A percentile compares a stretch with the other conserved stretches of the same genome.
Conservation (phyloP, 208 protist genomes). For the Leishmania mexicana region DNA sequence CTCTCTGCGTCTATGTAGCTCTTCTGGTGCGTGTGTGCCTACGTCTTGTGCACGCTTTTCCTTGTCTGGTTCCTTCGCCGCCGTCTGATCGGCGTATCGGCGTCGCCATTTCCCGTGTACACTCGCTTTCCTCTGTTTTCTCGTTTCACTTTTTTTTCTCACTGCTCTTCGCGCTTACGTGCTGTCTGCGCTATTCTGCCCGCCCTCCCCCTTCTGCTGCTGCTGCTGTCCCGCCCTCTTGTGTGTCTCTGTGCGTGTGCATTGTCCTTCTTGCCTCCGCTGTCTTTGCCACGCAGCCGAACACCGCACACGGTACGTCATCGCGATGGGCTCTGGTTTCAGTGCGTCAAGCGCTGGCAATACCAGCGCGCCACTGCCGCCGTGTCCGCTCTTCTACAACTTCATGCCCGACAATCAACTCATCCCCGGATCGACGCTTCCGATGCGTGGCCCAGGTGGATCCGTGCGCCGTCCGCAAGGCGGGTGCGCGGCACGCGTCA, state of each 20-base stretch:
- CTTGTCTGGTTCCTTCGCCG: background rate
- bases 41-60: background rate
- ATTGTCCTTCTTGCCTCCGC: background rate
- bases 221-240: background rate
- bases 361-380: background rate
- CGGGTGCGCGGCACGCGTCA: constrained; percentile 36
- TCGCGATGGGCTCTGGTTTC: constrained; percentile 14
- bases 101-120: background rate
- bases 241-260: background rate
- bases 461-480: constrained; percentile 21
- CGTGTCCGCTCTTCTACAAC: constrained; percentile 41
- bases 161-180: background rate
- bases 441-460: constrained; percentile 14
- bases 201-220: background rate
- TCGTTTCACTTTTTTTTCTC: background rate
- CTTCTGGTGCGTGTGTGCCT: background rate
- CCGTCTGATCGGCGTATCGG: background rate
- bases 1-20: background rate
- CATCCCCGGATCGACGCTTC: constrained; percentile 30
- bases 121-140: background rate
- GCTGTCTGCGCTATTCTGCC: background rate
- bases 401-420: constrained; percentile 24
- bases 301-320: background rate
- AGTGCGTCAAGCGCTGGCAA: background rate
- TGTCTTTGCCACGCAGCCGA: background rate